A percentile compares a stretch with the other conserved stretches of the same genome.
phyloP scores from a whole-genome alignment of 495 filamentous ascomycete genomes.

The Aspergillus kassunensis region DNA sequence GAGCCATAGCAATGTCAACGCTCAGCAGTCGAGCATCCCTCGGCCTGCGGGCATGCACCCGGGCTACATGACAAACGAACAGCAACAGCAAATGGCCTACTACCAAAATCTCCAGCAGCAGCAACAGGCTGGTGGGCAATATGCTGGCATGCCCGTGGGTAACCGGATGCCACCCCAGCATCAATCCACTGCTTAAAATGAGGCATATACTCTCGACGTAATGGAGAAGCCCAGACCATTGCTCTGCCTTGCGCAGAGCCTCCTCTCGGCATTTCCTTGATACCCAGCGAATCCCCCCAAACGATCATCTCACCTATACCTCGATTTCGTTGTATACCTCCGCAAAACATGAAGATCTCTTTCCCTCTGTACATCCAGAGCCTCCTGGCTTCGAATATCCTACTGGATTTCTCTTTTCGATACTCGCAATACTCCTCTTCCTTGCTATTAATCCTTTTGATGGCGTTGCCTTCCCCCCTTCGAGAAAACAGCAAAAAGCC shows the following conservation, averaged over 20 bases:
- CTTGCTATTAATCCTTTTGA: conserved; percentile 19
- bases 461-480: conserved; percentile 7
- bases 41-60: conserved; percentile 47
- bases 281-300: conserved; percentile 36
- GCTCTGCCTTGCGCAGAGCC: conserved; percentile 24
- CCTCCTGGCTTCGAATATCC: conserved; percentile 10
- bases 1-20: conserved; percentile 48
- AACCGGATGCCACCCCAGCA: conserved; percentile 53
- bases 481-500: conserved; percentile 14
- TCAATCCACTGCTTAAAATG: conserved; percentile 46
- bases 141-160: conserved; percentile 53
- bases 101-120: conserved; percentile 56
- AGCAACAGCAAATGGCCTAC: conserved; percentile 57
- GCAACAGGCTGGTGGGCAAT: conserved; percentile 53
- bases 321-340: conserved; percentile 21
- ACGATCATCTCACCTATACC: conserved; percentile 23
- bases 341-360: conserved; percentile 10
- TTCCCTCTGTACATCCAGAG: conserved; percentile 19
- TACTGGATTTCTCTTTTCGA: conserved; percentile 10
- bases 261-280: conserved; percentile 39
- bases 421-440: conserved; percentile 12
- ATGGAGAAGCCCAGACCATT: conserved; percentile 17
- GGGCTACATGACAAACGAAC: conserved; percentile 53
- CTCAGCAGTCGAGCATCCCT: conserved; percentile 49
- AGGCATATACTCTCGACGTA: conserved; percentile 23